Evolutionary conservation across 2,329 filamentous ascomycete genomes (phyloP), one percentile per base, ranked within the genome.

Genomic region (Coleophoma crateriformis): DNA sequence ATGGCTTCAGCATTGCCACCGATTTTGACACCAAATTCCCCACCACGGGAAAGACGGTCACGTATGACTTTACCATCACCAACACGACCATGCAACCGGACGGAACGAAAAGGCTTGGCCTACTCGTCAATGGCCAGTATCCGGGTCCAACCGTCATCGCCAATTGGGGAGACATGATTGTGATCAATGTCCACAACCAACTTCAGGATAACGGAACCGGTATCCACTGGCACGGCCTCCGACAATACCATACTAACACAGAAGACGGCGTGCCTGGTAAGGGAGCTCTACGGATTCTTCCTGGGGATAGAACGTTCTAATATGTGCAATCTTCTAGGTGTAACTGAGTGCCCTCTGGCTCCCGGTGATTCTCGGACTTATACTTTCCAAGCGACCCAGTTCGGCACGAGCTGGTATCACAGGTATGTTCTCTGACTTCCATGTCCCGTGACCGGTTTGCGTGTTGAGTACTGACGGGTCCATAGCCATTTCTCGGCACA

Each of bases 341-440:
- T 76, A 27, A 76, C 73, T 7, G 82, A 88, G 62, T 88, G 84
- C 54, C 83, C 84, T 2, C 79, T 86, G 49, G 68, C 81, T 2
- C 82, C 83, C 0, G 77, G 76, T n/a, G 54, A 66, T 11, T 61
- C 56, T 13, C 61, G 61, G 50, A 68, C 62, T 4, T 71, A 71
- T 54, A 60, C 53, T 7, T 53, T 45, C 33, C 19, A 43, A 34
- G 50, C 50, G 7, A 43, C 42, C n/a, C 37, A 39, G 13, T 53
- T 47, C 61, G 75, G 80, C 7, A 67, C 73, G 0, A 69, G 68
- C 3, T 82, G 77, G 76, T 82, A 82, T 48, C 81, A 84, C 61
- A 27, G 27, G 27, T 27, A 27, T 27, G 27, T 27, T 10, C 27
- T 27, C 8, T 7, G 27, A 27, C 27, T 27, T 27, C 27, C 27